phyloP scores from a whole-genome alignment of 2,329 filamentous ascomycete species.

The Cephalotrichum gorgonifer region DNA sequence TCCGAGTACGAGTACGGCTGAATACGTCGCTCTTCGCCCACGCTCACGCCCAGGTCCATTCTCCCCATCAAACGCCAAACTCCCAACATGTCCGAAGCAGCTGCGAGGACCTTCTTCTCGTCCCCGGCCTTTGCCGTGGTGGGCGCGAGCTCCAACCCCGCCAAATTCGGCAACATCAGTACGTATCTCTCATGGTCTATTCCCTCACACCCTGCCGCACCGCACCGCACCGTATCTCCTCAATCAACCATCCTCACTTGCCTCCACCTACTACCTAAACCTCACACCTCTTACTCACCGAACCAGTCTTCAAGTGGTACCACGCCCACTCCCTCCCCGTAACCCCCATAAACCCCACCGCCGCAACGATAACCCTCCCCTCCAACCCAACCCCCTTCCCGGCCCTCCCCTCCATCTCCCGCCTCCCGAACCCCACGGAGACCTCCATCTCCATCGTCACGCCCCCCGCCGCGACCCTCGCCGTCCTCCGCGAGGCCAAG shows the following conservation, averaged over 20 bases:
- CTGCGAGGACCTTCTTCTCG: conserved; percentile 70
- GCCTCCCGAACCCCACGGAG: conserved; percentile 53
- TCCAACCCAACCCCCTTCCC: conserved; percentile 35
- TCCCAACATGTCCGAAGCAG: conserved; percentile 32
- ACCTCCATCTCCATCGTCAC: conserved; percentile 83
- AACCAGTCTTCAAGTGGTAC: conserved; percentile 89
- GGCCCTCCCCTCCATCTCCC: conserved; percentile 55
- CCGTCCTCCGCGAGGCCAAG: conserved; percentile 68
- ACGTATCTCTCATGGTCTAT: conserved; percentile 13
- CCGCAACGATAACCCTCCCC: conserved; percentile 51
- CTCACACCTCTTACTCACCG: conserved; percentile 1
- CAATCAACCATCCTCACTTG: not conserved
- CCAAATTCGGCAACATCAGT: conserved; percentile 88
- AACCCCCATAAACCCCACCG: conserved; percentile 72
- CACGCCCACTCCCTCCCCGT: conserved; percentile 63
- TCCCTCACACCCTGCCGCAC: not conserved
- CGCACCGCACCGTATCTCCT: conserved; percentile 1
- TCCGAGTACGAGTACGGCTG: too few relatives aligned
- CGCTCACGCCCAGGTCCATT: too few relatives aligned
- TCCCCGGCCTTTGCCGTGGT: conserved; percentile 77
- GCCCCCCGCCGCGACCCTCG: conserved; percentile 64
- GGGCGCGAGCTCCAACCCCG: conserved; percentile 73
- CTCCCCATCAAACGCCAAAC: too few relatives aligned
- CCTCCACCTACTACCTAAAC: not conserved
- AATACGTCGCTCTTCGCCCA: too few relatives aligned